These are phyloP conservation scores for Leccinum disarticulatum DNA, from an alignment of 768 basidiomycete species.

Conservation along the genomic window DNA sequence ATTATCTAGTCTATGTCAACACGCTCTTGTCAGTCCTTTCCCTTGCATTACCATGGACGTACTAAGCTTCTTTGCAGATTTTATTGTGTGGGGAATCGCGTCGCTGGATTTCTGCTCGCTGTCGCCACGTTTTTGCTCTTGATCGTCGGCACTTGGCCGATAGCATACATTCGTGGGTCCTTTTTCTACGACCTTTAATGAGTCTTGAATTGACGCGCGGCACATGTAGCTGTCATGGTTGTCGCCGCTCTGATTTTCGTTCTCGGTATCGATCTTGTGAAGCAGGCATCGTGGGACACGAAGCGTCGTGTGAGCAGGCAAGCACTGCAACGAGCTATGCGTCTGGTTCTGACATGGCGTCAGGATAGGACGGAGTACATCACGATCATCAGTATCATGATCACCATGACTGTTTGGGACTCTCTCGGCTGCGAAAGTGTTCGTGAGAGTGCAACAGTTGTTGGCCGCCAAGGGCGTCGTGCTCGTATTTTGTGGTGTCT, in stretches of 20 bases:
- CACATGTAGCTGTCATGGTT: slow-evolving; percentile 74
- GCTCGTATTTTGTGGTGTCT: slow-evolving; percentile 86
- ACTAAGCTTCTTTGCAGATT: slow-evolving; percentile 46
- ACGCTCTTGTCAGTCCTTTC: slow-evolving; percentile 58
- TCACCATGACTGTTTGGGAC: slow-evolving; percentile 92
- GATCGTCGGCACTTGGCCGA: slow-evolving; percentile 82
- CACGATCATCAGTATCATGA: slow-evolving; percentile 85
- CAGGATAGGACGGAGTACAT: slow-evolving; percentile 66
- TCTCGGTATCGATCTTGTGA: slow-evolving; percentile 89
- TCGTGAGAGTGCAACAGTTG: slow-evolving; percentile 85
- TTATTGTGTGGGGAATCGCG: slow-evolving; percentile 87
- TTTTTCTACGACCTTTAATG: background rate
- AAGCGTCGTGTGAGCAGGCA: slow-evolving; percentile 80
- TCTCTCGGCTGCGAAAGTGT: slow-evolving; percentile 92
- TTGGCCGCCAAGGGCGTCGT: slow-evolving; percentile 71
- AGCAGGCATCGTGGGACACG: slow-evolving; percentile 97
- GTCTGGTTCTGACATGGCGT: slow-evolving; percentile 3
- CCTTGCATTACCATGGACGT: background rate
- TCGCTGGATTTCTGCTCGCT: slow-evolving; percentile 55
- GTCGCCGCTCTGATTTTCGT: slow-evolving; percentile 93
- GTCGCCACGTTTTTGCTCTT: slow-evolving; percentile 46
- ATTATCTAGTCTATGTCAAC: slow-evolving; percentile 88
- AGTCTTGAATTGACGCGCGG: background rate
- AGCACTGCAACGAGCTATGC: slow-evolving; percentile 20
- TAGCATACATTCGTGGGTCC: slow-evolving; percentile 85